Evolutionary conservation across 2,329 filamentous ascomycete genomes (phyloP).

Genomic region (Domatiomyces globalis): DNA sequence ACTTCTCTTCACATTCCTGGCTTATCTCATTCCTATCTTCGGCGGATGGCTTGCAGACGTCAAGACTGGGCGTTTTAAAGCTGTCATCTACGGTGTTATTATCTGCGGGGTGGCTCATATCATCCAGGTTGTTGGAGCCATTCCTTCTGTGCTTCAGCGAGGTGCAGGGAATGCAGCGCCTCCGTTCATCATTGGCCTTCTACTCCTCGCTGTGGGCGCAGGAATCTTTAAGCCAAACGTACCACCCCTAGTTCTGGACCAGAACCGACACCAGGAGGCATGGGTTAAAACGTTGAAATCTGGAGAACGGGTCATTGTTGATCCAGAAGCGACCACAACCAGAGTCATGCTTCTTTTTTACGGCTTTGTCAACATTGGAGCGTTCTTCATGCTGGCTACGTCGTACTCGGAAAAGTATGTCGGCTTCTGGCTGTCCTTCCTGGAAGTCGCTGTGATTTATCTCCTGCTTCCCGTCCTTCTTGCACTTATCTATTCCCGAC

Average conservation of each 20-base stretch:
- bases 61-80: slow-evolving; percentile 43
- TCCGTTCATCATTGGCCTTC: slow-evolving; percentile 46
- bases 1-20: slow-evolving; percentile 48
- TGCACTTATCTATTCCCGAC: slow-evolving; percentile 22
- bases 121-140: slow-evolving; percentile 51
- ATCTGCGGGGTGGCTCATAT: slow-evolving; percentile 53
- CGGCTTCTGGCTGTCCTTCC: slow-evolving; percentile 59
- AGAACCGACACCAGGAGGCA: slow-evolving; percentile 40
- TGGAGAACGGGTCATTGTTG: slow-evolving; percentile 56
- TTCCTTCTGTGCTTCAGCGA: slow-evolving; percentile 39
- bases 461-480: slow-evolving; percentile 17
- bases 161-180: neutral
- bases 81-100: slow-evolving; percentile 51
- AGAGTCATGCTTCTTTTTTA: slow-evolving; percentile 59
- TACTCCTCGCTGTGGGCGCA: slow-evolving; percentile 58
- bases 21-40: slow-evolving; percentile 44
- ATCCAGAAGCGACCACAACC: slow-evolving; percentile 52
- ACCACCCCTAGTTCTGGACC: slow-evolving; percentile 10
- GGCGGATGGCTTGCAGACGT: slow-evolving; percentile 52
- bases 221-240: slow-evolving; percentile 67
- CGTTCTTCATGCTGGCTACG: slow-evolving; percentile 50
- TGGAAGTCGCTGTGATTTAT: slow-evolving; percentile 44
- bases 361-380: slow-evolving; percentile 54
- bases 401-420: slow-evolving; percentile 57
- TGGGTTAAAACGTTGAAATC: slow-evolving; percentile 40